phyloP scores from a whole-genome alignment of 441 rosid genomes.

The Erysimum pusillum region DNA sequence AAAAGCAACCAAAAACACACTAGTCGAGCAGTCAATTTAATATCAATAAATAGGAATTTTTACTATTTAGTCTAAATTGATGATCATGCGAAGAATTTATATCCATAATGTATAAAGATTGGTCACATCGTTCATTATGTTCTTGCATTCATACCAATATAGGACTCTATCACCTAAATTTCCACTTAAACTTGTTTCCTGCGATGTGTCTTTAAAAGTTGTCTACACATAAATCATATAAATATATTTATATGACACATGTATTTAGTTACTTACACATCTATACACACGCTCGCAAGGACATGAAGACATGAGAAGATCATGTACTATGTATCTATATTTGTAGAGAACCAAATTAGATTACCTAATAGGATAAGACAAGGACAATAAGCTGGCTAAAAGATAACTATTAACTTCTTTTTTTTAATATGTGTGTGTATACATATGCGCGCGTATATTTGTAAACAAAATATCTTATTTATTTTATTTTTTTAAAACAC shows the following conservation, averaged over 20 bases:
- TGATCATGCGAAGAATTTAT: conserved; percentile 25
- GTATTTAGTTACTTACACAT: conserved; percentile 11
- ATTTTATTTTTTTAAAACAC: neutral
- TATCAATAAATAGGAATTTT: conserved; percentile 1
- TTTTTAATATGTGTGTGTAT: neutral
- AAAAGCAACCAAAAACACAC: conserved; percentile 25
- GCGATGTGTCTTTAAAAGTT: conserved; percentile 10
- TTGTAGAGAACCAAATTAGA: conserved; percentile 37
- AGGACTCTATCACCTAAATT: conserved; percentile 44
- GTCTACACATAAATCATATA: conserved; percentile 24
- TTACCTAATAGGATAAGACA: conserved; percentile 36
- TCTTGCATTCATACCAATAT: conserved; percentile 33
- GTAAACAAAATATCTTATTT: conserved; percentile 33
- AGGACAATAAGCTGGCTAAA: conserved; percentile 11
- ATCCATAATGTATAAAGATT: neutral
- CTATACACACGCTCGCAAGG: conserved; percentile 32
- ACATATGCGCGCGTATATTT: neutral
- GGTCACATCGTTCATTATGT: conserved; percentile 26
- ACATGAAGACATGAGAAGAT: conserved; percentile 37
- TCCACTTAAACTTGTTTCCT: conserved; percentile 39
- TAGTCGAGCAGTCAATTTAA: conserved; percentile 20
- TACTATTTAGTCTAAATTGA: conserved; percentile 34
- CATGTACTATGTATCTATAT: conserved; percentile 34
- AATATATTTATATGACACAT: conserved; percentile 1
- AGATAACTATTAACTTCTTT: neutral